These are phyloP conservation scores for Schrenkiella parvula DNA, from an alignment of 345 rosid genomes.

Conservation along the genomic window DNA sequence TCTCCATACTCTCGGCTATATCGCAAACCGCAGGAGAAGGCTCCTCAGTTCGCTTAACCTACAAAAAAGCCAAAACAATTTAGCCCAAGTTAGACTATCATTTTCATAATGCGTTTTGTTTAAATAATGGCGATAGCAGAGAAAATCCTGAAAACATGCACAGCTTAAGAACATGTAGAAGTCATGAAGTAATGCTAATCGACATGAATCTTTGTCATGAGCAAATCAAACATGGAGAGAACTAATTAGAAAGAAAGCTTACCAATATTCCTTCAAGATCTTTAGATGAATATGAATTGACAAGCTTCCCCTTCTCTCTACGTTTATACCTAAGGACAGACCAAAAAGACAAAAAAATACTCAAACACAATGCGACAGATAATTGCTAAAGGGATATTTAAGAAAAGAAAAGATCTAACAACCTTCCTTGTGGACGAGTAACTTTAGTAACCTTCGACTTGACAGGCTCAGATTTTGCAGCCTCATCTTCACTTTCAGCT, in stretches of 20 bases:
- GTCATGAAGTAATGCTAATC: not conserved
- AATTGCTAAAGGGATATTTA: not conserved
- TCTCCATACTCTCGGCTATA: slow-evolving; percentile 34
- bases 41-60: slow-evolving; percentile 72
- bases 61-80: not conserved
- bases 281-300: slow-evolving; percentile 64
- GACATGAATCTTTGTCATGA: not conserved
- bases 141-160: not conserved
- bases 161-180: not conserved
- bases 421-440: slow-evolving; percentile 96
- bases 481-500: slow-evolving; percentile 34
- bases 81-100: not conserved
- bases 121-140: not conserved
- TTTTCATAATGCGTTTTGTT: not conserved
- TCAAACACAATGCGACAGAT: not conserved
- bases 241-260: slow-evolving; percentile 29
- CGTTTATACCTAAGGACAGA: slow-evolving; percentile 51
- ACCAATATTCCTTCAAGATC: slow-evolving; percentile 96
- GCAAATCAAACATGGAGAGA: not conserved
- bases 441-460: slow-evolving; percentile 44
- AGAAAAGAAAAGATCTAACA: slow-evolving; percentile 19
- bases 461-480: slow-evolving; percentile 32
- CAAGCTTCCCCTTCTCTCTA: slow-evolving; percentile 92
- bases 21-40: slow-evolving; percentile 36
- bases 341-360: not conserved